Evolutionary conservation across 2,329 filamentous ascomycete genomes (phyloP).

Genomic region (Ophiocordyceps camponoti-floridani): DNA sequence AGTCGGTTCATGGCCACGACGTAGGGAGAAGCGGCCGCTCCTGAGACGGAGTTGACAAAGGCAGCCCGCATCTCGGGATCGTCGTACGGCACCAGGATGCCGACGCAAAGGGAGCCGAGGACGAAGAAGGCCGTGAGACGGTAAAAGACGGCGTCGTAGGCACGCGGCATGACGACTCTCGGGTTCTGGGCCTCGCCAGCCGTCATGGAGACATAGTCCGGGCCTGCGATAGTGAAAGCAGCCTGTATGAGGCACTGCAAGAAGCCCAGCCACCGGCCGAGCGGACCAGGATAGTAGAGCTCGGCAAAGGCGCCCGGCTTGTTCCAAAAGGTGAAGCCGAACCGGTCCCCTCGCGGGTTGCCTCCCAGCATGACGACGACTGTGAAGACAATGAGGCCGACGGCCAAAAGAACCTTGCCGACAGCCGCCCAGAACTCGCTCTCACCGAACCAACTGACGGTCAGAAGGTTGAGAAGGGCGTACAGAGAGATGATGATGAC

Average conservation of each 20-base stretch:
- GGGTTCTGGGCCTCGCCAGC: constrained; percentile 58
- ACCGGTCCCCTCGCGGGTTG: constrained; percentile 53
- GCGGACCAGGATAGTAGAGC: constrained; percentile 41
- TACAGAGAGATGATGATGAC: constrained; percentile 29
- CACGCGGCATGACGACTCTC: constrained; percentile 49
- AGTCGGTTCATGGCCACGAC: constrained; percentile 52
- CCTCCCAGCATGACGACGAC: constrained; percentile 73
- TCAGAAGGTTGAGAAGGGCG: constrained; percentile 48
- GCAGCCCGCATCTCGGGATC: constrained; percentile 42
- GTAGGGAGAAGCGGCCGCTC: constrained; percentile 51
- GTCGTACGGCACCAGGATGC: constrained; percentile 53
- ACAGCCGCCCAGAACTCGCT: constrained; percentile 60
- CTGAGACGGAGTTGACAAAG: constrained; percentile 38
- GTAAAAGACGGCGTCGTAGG: constrained; percentile 66
- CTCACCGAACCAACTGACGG: constrained; percentile 59
- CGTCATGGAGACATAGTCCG: constrained; percentile 50
- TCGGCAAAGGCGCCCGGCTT: constrained; percentile 54
- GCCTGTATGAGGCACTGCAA: constrained; percentile 57
- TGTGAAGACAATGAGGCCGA: constrained; percentile 57
- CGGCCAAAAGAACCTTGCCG: constrained; percentile 53
- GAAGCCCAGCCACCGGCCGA: constrained; percentile 63
- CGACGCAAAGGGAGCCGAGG: constrained; percentile 53
- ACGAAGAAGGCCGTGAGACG: constrained; percentile 61
- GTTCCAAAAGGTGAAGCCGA: constrained; percentile 52
- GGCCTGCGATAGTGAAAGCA: constrained; percentile 48